Evolutionary conservation across 495 filamentous ascomycete species (phyloP), one percentile per base, ranked within the genome.

Genomic region (Staphylotrichum tortipilum): DNA sequence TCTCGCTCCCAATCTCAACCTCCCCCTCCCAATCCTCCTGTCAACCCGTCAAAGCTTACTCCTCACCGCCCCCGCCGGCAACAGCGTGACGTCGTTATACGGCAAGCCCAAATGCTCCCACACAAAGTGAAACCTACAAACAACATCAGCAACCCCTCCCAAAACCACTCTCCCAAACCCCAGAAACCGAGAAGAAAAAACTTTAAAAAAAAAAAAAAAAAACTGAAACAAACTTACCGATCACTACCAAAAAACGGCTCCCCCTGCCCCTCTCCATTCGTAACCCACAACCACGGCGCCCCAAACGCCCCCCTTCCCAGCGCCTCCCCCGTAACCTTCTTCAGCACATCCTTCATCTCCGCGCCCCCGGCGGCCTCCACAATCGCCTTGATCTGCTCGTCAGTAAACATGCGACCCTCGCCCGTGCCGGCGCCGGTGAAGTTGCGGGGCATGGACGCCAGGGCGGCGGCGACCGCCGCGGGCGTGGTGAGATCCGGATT

Each of bases 241-340:
- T 88, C 85, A 65, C 83, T 87, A 2, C 85, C 85, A 63, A 89
- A 89, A 62, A 88, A 88, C 3, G 83, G 81, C 67, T 85, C 81
- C 44, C 68, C 70, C 44, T 68, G 59, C 4, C 82, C 81, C 19
- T 40, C 34, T 9, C 71, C 64, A 57, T 86, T 78, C n/a, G 62
- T 68, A n/a, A 81, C 85, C 75, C 79, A 84, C 50, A 86, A 70
- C 83, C 85, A 90, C 1, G 86, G 86, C 44, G 79, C 79, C 0
- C 86, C 86, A 64, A 84, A 89, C 1, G 84, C 84, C 0, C 86
- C 86, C 15, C 58, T 64, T 34, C 81, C 73, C 10, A 88, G 55
- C 6, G 73, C 79, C 52, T 74, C 70, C 49, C 77, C 64, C 26
- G 85, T 89, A 26, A 77, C 76, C 3, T 62, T 69, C 42, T 70